phyloP scores from a whole-genome alignment of 2,329 filamentous ascomycete species.

The Clonostachys chloroleuca region DNA sequence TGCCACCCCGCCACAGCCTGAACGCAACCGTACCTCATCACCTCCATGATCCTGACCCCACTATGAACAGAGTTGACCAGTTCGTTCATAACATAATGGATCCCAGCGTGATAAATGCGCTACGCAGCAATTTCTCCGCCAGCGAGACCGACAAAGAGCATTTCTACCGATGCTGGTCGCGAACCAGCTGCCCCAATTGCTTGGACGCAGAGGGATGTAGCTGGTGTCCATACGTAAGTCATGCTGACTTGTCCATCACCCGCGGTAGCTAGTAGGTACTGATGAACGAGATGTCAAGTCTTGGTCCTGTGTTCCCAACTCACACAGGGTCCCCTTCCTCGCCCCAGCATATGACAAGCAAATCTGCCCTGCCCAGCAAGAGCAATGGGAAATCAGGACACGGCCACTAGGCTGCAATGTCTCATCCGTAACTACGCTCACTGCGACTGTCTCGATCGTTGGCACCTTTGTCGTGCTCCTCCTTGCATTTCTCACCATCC shows the following conservation, averaged over 20 bases:
- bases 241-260: neutral
- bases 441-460: slow-evolving; percentile 15
- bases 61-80: no score
- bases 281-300: slow-evolving; percentile 25
- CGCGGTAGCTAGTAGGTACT: neutral
- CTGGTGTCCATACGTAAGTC: slow-evolving; percentile 48
- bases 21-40: no score
- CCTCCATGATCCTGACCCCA: no score
- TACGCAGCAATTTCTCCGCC: slow-evolving; percentile 22
- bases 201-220: slow-evolving; percentile 36
- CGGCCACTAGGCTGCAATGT: slow-evolving; percentile 26
- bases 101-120: neutral
- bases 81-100: neutral
- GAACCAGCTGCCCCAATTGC: slow-evolving; percentile 42
- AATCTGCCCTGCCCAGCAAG: slow-evolving; percentile 46
- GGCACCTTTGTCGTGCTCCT: slow-evolving; percentile 18
- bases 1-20: no score
- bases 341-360: slow-evolving; percentile 44
- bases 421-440: slow-evolving; percentile 25
- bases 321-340: slow-evolving; percentile 35
- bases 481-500: slow-evolving; percentile 12
- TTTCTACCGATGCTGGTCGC: slow-evolving; percentile 44
- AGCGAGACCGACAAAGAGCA: slow-evolving; percentile 25
- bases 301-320: slow-evolving; percentile 50
- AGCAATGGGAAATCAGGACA: slow-evolving; percentile 30